Conservation (phyloP, 192 early-diverging fungal genomes). For the Pilobolus umbonatus region DNA sequence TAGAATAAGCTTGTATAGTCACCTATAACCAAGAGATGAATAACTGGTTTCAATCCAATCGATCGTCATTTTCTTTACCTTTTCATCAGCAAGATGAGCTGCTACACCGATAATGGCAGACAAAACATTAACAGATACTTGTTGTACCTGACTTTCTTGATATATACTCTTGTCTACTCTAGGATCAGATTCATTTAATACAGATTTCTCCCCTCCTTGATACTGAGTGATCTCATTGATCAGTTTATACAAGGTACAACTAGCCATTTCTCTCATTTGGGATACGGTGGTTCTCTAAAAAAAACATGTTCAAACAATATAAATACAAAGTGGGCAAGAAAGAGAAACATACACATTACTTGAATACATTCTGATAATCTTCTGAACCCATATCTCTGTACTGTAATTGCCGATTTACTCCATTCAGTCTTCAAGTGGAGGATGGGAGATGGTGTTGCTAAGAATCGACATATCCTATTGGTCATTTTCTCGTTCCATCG, state of each 20-base stretch:
- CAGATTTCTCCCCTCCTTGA: neutral
- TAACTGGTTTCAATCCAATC: neutral
- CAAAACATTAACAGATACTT: constrained; percentile 51
- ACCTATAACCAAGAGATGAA: constrained; percentile 33
- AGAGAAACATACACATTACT: constrained; percentile 13
- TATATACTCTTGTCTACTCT: constrained; percentile 2
- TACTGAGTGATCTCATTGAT: constrained; percentile 34
- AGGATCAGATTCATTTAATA: neutral
- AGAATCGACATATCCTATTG: constrained; percentile 41
- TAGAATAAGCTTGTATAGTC: constrained; percentile 54
- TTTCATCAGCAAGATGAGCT: constrained; percentile 44
- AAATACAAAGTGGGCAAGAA: neutral
- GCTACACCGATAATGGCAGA: constrained; percentile 48
- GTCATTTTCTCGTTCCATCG: constrained; percentile 35
- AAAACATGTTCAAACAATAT: neutral
- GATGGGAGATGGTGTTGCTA: constrained; percentile 38
- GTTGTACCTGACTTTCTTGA: constrained; percentile 31
- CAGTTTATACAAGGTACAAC: constrained; percentile 30
- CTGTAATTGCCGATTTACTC: neutral
- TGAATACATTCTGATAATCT: constrained; percentile 47
- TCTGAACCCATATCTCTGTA: constrained; percentile 36
- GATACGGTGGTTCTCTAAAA: constrained; percentile 19
- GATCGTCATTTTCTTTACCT: constrained; percentile 4
- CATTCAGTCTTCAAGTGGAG: constrained; percentile 8
- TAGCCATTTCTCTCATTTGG: constrained; percentile 22